These are phyloP conservation scores for Orychophragmus violaceus DNA, from an alignment of 345 rosid species.

Conservation along the genomic window DNA sequence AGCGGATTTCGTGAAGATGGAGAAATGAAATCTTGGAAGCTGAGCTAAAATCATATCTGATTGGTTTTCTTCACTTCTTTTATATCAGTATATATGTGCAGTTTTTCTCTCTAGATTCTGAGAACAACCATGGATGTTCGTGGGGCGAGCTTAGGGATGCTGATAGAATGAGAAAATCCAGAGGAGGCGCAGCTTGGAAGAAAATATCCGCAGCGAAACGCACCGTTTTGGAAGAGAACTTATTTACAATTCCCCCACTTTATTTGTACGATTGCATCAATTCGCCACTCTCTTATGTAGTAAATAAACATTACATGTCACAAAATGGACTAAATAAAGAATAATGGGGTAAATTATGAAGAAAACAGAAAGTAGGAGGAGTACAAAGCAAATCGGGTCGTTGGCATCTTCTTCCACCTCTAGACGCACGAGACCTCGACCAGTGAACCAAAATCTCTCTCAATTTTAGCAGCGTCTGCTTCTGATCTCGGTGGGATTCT, in stretches of 20 bases:
- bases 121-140: constrained; percentile 24
- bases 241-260: neutral
- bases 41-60: constrained; percentile 36
- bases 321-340: neutral
- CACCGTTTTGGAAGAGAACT: constrained; percentile 17
- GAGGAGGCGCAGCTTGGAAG: neutral
- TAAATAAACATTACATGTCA: neutral
- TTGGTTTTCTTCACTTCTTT: neutral
- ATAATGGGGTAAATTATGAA: neutral
- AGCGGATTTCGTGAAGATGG: constrained; percentile 29
- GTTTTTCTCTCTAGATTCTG: constrained; percentile 11
- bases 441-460: constrained; percentile 29
- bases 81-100: neutral
- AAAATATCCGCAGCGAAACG: constrained; percentile 28
- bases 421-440: constrained; percentile 24
- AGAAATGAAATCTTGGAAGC: constrained; percentile 42
- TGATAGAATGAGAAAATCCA: neutral
- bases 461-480: constrained; percentile 4
- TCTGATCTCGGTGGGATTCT: constrained; percentile 9
- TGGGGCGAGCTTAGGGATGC: constrained; percentile 5
- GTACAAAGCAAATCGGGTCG: constrained; percentile 9
- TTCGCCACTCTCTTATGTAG: neutral
- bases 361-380: neutral
- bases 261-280: neutral
- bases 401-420: constrained; percentile 26